Conservation (phyloP, 2,329 filamentous ascomycete species). For the Monosporascus sp. region DNA sequence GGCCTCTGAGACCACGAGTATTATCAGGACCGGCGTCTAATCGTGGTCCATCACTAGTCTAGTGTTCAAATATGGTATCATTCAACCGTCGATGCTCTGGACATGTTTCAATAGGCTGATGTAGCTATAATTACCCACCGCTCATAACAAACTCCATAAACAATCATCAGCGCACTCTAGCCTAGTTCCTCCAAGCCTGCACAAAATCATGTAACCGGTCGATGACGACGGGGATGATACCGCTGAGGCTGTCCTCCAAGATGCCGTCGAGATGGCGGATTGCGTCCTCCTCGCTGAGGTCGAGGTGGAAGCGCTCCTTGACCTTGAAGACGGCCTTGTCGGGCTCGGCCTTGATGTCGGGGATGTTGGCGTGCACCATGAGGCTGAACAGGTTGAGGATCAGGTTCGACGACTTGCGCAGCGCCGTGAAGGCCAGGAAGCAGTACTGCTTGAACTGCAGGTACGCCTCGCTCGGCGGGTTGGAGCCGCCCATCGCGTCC, state of each 20-base stretch:
- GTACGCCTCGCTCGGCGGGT: slow-evolving; percentile 66
- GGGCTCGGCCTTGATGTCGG: slow-evolving; percentile 85
- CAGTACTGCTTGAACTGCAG: slow-evolving; percentile 90
- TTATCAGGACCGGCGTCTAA: no score
- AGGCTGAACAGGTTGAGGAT: slow-evolving; percentile 93
- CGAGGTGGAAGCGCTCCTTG: slow-evolving; percentile 87
- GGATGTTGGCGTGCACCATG: slow-evolving; percentile 97
- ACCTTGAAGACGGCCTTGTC: slow-evolving; percentile 95
- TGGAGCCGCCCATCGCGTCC: slow-evolving; percentile 89
- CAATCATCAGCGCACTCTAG: no score
- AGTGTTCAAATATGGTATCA: no score
- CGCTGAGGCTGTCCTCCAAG: slow-evolving; percentile 85
- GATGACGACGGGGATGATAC: slow-evolving; percentile 88
- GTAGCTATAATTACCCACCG: no score
- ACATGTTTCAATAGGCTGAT: no score
- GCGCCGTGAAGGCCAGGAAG: slow-evolving; percentile 86
- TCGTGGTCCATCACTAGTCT: no score
- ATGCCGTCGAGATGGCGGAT: slow-evolving; percentile 81
- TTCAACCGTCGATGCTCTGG: no score
- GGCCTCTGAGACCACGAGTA: no score
- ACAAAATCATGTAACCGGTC: slow-evolving; percentile 91
- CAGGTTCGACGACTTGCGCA: slow-evolving; percentile 83
- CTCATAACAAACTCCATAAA: no score
- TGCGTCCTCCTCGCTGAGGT: slow-evolving; percentile 87
- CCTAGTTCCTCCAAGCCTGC: slow-evolving; percentile 76